Conservation (phyloP, 2,329 filamentous ascomycete species). For the Paecilomyces niveus region DNA sequence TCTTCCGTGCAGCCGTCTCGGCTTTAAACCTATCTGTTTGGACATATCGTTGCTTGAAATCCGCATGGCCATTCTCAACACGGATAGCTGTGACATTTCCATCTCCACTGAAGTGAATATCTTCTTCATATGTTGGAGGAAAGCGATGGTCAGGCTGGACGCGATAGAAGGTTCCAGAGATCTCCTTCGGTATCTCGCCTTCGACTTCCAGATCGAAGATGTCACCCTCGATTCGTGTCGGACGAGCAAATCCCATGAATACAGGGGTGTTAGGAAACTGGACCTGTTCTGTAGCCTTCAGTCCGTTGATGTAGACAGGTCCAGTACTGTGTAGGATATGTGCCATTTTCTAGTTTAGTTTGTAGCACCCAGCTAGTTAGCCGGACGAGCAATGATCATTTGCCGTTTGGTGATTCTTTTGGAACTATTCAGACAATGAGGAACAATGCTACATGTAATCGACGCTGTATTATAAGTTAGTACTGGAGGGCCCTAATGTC, state of each 20-base stretch:
- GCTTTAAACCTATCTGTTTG: constrained; percentile 36
- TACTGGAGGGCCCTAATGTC: no score
- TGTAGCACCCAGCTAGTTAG: neutral
- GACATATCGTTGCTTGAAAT: constrained; percentile 38
- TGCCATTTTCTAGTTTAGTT: constrained; percentile 5
- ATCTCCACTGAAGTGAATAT: constrained; percentile 44
- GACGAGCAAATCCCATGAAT: constrained; percentile 29
- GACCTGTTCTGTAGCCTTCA: constrained; percentile 7
- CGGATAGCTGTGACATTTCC: constrained; percentile 37
- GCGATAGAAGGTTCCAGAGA: constrained; percentile 40
- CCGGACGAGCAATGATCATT: no score
- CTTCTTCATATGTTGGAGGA: constrained; percentile 49
- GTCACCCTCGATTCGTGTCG: constrained; percentile 31
- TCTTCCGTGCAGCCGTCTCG: constrained; percentile 29
- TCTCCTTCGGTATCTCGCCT: constrained; percentile 34
- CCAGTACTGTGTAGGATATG: constrained; percentile 11
- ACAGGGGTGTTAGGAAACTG: constrained; percentile 8
- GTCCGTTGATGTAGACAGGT: constrained; percentile 5
- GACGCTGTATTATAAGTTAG: neutral
- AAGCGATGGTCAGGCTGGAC: constrained; percentile 43
- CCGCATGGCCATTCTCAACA: constrained; percentile 35
- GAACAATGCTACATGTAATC: neutral
- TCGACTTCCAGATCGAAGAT: constrained; percentile 21
- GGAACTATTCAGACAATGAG: neutral
- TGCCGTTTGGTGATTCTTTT: neutral